A percentile compares a stretch with the other conserved stretches of the same genome.
Evolutionary conservation across 768 basidiomycete genomes (phyloP).

Genomic region (Kwoniella sp.): DNA sequence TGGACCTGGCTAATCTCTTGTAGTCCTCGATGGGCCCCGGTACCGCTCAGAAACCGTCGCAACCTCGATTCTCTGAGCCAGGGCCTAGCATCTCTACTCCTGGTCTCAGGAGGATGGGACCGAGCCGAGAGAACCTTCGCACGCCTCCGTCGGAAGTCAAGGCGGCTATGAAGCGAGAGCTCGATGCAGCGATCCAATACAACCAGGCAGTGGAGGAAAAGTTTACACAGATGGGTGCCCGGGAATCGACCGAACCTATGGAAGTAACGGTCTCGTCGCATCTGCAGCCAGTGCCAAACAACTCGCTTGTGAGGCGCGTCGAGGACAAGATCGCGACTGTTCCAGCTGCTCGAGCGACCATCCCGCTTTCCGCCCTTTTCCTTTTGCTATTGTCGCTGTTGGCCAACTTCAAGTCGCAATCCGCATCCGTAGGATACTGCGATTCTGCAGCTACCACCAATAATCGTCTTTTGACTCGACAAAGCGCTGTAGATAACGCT

Average conservation of each 20-base stretch:
- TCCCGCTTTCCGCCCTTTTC: slow-evolving; percentile 36
- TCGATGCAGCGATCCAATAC: slow-evolving; percentile 29
- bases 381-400: slow-evolving; percentile 28
- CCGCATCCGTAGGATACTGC: slow-evolving; percentile 50
- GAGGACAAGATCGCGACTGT: slow-evolving; percentile 10
- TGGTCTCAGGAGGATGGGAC: slow-evolving; percentile 25
- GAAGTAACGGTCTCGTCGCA: slow-evolving; percentile 11
- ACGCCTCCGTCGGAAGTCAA: slow-evolving; percentile 32
- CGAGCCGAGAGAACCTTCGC: slow-evolving; percentile 29
- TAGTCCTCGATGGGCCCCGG: slow-evolving; percentile 33
- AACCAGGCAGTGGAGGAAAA: slow-evolving; percentile 30
- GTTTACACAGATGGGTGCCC: slow-evolving; percentile 23
- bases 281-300: slow-evolving; percentile 6
- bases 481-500: slow-evolving; percentile 26
- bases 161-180: slow-evolving; percentile 18
- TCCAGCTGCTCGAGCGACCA: slow-evolving; percentile 7
- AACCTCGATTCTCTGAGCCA: slow-evolving; percentile 35
- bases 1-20: not conserved
- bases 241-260: slow-evolving; percentile 8
- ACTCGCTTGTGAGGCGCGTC: slow-evolving; percentile 19
- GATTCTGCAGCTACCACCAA: slow-evolving; percentile 45
- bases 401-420: slow-evolving; percentile 34
- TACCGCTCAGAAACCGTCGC: slow-evolving; percentile 1
- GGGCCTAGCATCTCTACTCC: slow-evolving; percentile 12
- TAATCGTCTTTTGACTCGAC: slow-evolving; percentile 28